Evolutionary conservation across 768 basidiomycete species (phyloP), one percentile per base, ranked within the genome.

Genomic region (Lactarius trivialis): DNA sequence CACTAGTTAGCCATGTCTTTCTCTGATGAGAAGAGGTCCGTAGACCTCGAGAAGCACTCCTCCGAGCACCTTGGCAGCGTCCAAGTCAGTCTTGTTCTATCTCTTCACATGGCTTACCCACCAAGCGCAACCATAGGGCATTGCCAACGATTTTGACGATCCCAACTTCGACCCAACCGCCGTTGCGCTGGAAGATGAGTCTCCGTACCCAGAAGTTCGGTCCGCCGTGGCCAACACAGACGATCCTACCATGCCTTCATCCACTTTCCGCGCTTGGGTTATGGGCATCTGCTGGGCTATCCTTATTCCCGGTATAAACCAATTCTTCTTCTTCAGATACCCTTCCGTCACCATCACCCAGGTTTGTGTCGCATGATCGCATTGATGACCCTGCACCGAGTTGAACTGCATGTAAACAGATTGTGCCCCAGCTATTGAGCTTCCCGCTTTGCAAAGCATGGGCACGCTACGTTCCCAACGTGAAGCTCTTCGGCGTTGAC

Each of bases 261-360:
- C 60, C 33, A 77, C 77, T 12, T 54, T 77, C 56, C 73, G 77
- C 7, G 70, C 75, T 7, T 77, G 77, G 77, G 55, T 69, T 57
- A 70, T 76, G 56, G 77, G 77, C 53, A 33, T 76, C 45, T 45
- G 68, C 32, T 85, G 81, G 79, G 76, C 85, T 0, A 73, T 86
- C 65, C 24, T 91, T 55, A 77, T 90, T 24, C 79, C 88, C 0
- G 86, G 88, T 48, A 77, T 89, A 76, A 90, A 90, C 72, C 88
- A 89, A 68, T 89, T 88, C 74, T 89, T 89, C 73, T 85, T 80
- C 71, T 82, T 89, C 66, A 81, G 88, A 32, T 89, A 82, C 68
- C 88, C 87, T 4, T 73, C 76, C 17, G 72, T 76, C 50, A 21
- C 24, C 12, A 58, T 80, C 58, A 52, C 49, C 26, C 60, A 63